A percentile compares a stretch with the other conserved stretches of the same genome.
Evolutionary conservation across 2,329 filamentous ascomycete genomes (phyloP).

Genomic region (Paracamarosporium sp.): DNA sequence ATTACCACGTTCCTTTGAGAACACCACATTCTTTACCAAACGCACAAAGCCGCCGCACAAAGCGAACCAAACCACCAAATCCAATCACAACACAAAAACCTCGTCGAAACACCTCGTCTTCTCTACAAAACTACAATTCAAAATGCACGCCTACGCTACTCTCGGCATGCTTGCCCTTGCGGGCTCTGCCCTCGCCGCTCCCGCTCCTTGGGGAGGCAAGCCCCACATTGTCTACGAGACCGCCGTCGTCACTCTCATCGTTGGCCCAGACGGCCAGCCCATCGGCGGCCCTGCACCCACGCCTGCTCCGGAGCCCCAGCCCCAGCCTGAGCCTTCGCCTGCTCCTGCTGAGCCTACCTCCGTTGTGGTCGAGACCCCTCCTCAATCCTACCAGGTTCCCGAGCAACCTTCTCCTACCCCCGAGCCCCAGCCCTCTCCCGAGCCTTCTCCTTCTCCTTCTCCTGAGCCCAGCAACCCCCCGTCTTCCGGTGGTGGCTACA

Average conservation of each 20-base stretch:
- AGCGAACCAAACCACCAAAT: not conserved
- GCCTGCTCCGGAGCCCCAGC: not conserved
- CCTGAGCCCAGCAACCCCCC: constrained; percentile 16
- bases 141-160: constrained; percentile 35
- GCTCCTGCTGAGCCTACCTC: constrained; percentile 36
- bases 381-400: constrained; percentile 7
- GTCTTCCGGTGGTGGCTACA: constrained; percentile 26
- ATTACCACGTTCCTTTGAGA: constrained; percentile 37
- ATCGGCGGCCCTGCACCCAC: not conserved
- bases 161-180: constrained; percentile 37
- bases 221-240: constrained; percentile 20
- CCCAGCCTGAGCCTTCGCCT: not conserved
- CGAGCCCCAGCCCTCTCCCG: constrained; percentile 4
- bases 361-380: constrained; percentile 24
- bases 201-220: constrained; percentile 9
- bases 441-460: not conserved
- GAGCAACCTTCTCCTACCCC: constrained; percentile 10
- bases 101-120: constrained; percentile 3
- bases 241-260: constrained; percentile 30
- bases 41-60: constrained; percentile 16
- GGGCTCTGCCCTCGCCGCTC: constrained; percentile 37
- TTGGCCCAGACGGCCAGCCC: constrained; percentile 14
- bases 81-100: constrained; percentile 7
- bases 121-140: constrained; percentile 20
- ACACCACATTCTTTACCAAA: constrained; percentile 27